phyloP scores from a whole-genome alignment of 306 rosid genomes.

The Psophocarpus tetragonolobus region DNA sequence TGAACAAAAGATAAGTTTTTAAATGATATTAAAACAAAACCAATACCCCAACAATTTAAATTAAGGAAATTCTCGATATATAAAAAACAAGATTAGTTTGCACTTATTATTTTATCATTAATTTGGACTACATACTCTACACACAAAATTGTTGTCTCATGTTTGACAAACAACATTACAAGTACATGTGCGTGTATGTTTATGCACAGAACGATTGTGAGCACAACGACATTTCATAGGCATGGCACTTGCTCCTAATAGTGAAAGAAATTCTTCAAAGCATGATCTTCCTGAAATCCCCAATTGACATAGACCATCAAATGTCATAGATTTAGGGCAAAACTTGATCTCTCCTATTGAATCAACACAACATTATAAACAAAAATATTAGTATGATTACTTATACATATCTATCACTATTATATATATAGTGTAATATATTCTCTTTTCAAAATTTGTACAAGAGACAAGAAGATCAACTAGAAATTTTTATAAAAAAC shows the following conservation, averaged over 20 bases:
- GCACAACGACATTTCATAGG: neutral
- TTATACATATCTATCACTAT: no score
- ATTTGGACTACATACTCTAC: no score
- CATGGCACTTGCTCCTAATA: neutral
- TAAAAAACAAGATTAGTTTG: no score
- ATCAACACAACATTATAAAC: neutral
- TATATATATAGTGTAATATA: neutral
- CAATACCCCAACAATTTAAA: no score
- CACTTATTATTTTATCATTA: no score
- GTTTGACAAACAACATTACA: neutral
- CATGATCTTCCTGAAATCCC: neutral
- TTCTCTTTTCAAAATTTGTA: neutral
- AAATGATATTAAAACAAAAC: no score
- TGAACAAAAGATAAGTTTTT: no score
- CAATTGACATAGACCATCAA: neutral
- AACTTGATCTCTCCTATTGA: neutral
- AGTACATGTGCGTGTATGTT: neutral
- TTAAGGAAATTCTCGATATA: no score
- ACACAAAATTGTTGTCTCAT: neutral
- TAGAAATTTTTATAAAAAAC: no score
- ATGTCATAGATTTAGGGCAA: neutral
- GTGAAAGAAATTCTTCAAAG: neutral
- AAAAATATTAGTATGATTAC: no score
- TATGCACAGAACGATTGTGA: rapidly evolving
- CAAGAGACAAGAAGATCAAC: neutral